Evolutionary conservation across 495 filamentous ascomycete genomes (phyloP).

Genomic region (Usnea hakonensis): DNA sequence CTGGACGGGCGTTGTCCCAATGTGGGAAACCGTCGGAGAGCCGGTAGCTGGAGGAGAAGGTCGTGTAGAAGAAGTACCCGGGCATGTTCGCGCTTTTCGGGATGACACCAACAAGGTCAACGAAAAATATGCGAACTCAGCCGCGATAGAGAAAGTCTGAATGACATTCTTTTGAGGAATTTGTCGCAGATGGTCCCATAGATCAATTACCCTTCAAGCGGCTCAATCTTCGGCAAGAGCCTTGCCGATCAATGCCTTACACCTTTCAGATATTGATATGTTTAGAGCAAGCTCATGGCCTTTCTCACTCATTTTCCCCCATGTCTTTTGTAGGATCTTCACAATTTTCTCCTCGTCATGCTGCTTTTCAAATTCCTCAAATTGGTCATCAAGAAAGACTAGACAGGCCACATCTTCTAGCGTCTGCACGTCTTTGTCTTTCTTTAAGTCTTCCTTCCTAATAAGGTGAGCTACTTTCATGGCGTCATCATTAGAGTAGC

Average conservation of each 20-base stretch:
- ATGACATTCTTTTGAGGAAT: not conserved
- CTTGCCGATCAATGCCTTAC: constrained; percentile 51
- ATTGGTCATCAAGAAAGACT: constrained; percentile 79
- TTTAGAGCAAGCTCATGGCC: constrained; percentile 61
- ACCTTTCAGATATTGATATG: constrained; percentile 55
- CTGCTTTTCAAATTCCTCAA: constrained; percentile 63
- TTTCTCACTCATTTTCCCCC: constrained; percentile 67
- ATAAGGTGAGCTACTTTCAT: constrained; percentile 52
- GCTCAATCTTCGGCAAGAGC: constrained; percentile 42
- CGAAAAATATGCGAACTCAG: constrained; percentile 45
- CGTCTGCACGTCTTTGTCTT: constrained; percentile 58
- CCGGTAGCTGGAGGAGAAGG: constrained; percentile 62
- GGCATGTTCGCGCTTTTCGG: constrained; percentile 54
- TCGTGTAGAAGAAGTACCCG: constrained; percentile 50
- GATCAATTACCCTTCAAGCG: not conserved
- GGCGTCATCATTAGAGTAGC: constrained; percentile 42
- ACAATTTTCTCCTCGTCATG: constrained; percentile 68
- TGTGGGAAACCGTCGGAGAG: constrained; percentile 56
- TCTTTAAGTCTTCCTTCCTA: constrained; percentile 55
- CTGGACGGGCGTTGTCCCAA: constrained; percentile 83
- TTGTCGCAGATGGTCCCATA: not conserved
- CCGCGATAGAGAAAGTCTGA: constrained; percentile 29
- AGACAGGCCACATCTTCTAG: constrained; percentile 81
- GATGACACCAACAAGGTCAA: constrained; percentile 46
- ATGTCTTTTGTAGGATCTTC: constrained; percentile 69